Conservation (phyloP, 2,329 filamentous ascomycete species). For the Cadophora sp. region DNA sequence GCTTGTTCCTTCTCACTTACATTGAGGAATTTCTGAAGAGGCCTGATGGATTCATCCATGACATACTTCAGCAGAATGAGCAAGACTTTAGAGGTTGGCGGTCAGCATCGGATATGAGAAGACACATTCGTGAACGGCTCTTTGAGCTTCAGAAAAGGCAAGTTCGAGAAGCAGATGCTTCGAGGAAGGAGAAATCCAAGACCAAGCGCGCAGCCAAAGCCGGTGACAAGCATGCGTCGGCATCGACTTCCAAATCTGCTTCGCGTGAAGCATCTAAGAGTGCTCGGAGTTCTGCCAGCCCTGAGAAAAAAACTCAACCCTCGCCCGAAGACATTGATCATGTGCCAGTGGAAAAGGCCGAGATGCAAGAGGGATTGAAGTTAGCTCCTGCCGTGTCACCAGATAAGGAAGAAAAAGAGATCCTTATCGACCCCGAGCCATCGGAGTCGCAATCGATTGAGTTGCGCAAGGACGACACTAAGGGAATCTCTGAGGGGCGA, state of each 20-base stretch:
- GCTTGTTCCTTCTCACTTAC: constrained; percentile 85
- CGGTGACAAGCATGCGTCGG: background rate
- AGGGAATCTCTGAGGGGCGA: no score
- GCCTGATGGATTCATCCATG: constrained; percentile 72
- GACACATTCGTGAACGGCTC: constrained; percentile 69
- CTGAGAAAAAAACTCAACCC: background rate
- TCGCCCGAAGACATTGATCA: background rate
- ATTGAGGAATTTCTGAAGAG: constrained; percentile 80
- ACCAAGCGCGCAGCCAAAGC: constrained; percentile 19
- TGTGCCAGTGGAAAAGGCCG: background rate
- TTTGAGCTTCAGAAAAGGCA: constrained; percentile 67
- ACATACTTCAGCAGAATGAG: constrained; percentile 62
- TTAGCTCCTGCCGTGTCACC: background rate
- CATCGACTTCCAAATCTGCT: background rate
- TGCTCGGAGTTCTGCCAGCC: background rate
- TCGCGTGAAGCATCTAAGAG: constrained; percentile 21
- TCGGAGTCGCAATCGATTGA: background rate
- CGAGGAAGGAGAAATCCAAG: constrained; percentile 12
- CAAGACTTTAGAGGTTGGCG: constrained; percentile 42
- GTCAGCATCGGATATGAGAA: constrained; percentile 64
- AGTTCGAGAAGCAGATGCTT: constrained; percentile 17
- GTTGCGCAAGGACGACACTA: background rate
- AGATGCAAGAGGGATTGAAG: background rate
- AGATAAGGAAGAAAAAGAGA: background rate
- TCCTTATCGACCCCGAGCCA: background rate